Base-by-base conservation (phyloP, 1,139 yeast genomes). In the Kodamaea plutei region DNA sequence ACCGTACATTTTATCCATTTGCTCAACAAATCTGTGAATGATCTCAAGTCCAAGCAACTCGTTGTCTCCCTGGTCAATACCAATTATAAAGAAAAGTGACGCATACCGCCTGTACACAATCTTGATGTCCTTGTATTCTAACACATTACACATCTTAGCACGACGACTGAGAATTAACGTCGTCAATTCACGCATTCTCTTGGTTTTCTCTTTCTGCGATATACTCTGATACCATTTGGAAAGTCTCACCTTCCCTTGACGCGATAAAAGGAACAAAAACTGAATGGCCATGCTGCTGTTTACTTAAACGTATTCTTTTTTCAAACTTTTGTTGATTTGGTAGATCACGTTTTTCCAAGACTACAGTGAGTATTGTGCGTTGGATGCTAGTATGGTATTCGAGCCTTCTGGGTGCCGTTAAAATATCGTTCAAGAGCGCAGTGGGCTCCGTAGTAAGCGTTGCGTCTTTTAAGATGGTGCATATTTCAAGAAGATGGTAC, bases 1-100 rank as follows among this genome's bases (percentile, higher is more conserved):
- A n/a, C 96, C 97, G 52, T 85, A 91, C 46, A 88, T 78, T 50
- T 84, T 82, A 64, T 91, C 99, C 95, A 91, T 87, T 47, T 85
- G 88, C 56, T 93, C 98, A 29, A 93, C 99, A 54, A 81, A 93
- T 37, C 97, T 69, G 53, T 93, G 98, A 32, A 93, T 81, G 18
- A 84, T 68, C 49, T 93, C 98, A 37, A 93, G 65, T 1, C 94
- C 79, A 34, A 87, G 61, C 44, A 93, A 69, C 54, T 91, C 98
- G 52, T 93, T 93, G 50, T 85, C 96, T 33, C 79, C 84, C 23
- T 74, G 72, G 25, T 83, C 89, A 26, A 89, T 76, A 0, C 96
- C 96, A 26, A 87, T 84, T 30, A 91, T 74, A 59, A 91, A 91
- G 48, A 84, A 91, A 34, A 91, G 64, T 31, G 96, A 85, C 1